Conservation (phyloP, 768 basidiomycete genomes). For the Boletus pseudopeckii region DNA sequence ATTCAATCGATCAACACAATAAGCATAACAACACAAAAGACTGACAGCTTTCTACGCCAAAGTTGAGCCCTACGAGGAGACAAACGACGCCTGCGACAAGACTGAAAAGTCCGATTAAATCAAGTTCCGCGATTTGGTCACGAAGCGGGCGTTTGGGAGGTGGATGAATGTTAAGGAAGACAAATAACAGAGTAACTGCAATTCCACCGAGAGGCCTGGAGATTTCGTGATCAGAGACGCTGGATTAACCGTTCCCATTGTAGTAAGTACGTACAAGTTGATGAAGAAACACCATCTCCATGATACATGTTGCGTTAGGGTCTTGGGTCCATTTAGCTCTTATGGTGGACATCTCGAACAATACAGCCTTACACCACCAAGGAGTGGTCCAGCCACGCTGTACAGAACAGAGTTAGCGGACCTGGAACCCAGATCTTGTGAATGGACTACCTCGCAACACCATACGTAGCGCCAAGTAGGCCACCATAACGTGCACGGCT, state of each 20-base stretch:
- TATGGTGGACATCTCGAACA: background rate
- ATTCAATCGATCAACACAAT: background rate
- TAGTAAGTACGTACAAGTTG: constrained; percentile 49
- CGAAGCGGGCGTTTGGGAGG: constrained; percentile 54
- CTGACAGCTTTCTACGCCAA: constrained; percentile 63
- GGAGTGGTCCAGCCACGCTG: constrained; percentile 68
- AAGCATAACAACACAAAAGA: background rate
- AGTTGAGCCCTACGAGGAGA: constrained; percentile 70
- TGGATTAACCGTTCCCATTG: background rate
- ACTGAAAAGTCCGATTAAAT: constrained; percentile 62
- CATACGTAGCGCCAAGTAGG: constrained; percentile 73
- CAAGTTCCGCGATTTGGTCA: constrained; percentile 62
- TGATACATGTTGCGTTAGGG: constrained; percentile 64
- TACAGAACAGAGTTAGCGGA: background rate
- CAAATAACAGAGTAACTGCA: constrained; percentile 56
- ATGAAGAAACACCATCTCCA: constrained; percentile 86
- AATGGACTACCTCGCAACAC: constrained; percentile 44
- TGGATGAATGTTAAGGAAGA: constrained; percentile 75
- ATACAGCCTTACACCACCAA: constrained; percentile 65
- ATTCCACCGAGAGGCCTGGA: constrained; percentile 66
- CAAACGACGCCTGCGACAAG: constrained; percentile 64
- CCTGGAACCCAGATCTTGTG: background rate
- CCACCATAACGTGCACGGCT: constrained; percentile 80
- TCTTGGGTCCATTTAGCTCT: constrained; percentile 33
- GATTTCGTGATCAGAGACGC: background rate